Conservation (phyloP, 2,329 filamentous ascomycete genomes). For the Diaporthe helianthi region DNA sequence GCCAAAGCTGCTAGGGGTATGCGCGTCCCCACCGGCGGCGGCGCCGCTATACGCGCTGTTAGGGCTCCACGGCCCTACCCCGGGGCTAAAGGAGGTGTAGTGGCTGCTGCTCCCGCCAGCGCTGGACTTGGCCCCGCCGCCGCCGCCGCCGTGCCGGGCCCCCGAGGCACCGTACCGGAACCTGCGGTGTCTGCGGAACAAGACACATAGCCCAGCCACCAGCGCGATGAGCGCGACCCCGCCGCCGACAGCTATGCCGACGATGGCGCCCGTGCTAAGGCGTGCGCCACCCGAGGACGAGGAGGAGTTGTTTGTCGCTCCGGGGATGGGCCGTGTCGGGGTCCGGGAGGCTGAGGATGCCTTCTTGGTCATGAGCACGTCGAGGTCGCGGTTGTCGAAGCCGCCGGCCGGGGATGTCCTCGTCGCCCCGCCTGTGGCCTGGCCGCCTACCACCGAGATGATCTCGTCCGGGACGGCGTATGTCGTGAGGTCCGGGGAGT, state of each 20-base stretch:
- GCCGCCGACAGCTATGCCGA: slow-evolving; percentile 52
- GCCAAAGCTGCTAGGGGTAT: slow-evolving; percentile 3
- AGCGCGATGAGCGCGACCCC: slow-evolving; percentile 42
- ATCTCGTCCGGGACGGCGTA: slow-evolving; percentile 63
- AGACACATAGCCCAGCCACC: slow-evolving; percentile 41
- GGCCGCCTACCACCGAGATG: slow-evolving; percentile 57
- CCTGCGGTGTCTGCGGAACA: slow-evolving; percentile 41
- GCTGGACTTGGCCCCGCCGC: slow-evolving; percentile 20
- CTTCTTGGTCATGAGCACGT: slow-evolving; percentile 59
- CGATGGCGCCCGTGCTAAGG: slow-evolving; percentile 50
- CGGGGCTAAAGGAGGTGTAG: slow-evolving; percentile 11
- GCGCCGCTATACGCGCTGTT: slow-evolving; percentile 9
- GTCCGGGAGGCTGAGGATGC: slow-evolving; percentile 54
- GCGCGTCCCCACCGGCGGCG: not conserved
- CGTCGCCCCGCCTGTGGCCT: slow-evolving; percentile 60
- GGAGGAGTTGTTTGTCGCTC: slow-evolving; percentile 32
- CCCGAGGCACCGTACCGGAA: slow-evolving; percentile 6
- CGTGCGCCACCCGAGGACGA: slow-evolving; percentile 17
- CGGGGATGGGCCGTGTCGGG: slow-evolving; percentile 54
- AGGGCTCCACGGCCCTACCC: slow-evolving; percentile 10
- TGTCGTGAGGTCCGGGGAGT: slow-evolving; percentile 54
- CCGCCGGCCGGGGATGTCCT: slow-evolving; percentile 54
- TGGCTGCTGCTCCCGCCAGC: slow-evolving; percentile 8
- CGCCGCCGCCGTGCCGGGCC: not conserved
- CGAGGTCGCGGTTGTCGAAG: slow-evolving; percentile 59